Evolutionary conservation across 208 protist genomes (phyloP).

Genomic region (Leptomonas seymouri): DNA sequence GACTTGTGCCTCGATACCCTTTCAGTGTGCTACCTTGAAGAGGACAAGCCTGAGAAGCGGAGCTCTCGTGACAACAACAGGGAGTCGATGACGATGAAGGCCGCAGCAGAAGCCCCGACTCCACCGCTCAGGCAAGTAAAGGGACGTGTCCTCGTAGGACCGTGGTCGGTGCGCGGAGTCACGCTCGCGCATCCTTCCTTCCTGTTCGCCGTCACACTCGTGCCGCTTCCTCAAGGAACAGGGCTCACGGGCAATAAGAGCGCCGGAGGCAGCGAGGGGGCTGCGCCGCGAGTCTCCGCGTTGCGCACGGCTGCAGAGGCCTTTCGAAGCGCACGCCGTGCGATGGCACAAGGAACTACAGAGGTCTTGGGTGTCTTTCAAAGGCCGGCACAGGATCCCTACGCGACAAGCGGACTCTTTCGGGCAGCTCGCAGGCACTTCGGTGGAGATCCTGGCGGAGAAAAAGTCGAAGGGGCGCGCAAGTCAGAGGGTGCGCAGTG

Average conservation of each 20-base stretch:
- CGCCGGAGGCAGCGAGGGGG: neutral
- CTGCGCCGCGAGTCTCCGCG: neutral
- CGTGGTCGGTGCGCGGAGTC: conserved; percentile 30
- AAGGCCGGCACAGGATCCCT: conserved; percentile 25
- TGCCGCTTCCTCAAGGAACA: neutral
- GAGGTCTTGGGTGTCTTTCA: conserved; percentile 29
- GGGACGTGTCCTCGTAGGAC: conserved; percentile 11
- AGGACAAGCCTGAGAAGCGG: neutral
- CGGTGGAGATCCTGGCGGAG: neutral
- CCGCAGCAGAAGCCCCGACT: neutral
- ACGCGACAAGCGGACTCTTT: conserved; percentile 14
- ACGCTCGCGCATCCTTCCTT: conserved; percentile 27
- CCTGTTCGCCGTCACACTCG: conserved; percentile 18
- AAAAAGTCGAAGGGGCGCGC: neutral
- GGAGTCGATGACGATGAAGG: neutral
- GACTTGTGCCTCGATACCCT: conserved; percentile 28
- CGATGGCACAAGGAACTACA: neutral
- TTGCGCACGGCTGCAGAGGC: conserved; percentile 1
- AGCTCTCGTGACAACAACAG: neutral
- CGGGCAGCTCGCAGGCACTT: conserved; percentile 1
- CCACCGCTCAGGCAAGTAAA: neutral
- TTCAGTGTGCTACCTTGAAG: conserved; percentile 20
- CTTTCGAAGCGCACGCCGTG: conserved; percentile 11
- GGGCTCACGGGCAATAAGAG: neutral
- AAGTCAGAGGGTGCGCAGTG: neutral